These are phyloP conservation scores for Pleurotus djamor DNA, from an alignment of 768 basidiomycete species.

Conservation along the genomic window DNA sequence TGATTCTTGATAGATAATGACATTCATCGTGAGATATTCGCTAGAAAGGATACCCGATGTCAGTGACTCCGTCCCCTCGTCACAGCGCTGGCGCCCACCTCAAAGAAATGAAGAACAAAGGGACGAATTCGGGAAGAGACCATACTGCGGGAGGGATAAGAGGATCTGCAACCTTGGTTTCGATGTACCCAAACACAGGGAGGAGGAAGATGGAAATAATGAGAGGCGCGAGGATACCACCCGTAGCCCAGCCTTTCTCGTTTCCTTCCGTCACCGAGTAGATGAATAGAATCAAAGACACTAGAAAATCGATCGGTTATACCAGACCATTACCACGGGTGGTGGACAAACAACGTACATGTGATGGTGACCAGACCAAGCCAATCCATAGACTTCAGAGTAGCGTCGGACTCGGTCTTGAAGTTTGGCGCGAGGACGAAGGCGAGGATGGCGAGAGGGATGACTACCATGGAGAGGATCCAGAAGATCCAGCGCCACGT, in stretches of 20 bases:
- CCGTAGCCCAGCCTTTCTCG: constrained; percentile 41
- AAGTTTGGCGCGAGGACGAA: constrained; percentile 20
- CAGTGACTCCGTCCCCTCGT: background rate
- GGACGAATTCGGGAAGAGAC: constrained; percentile 33
- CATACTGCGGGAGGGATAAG: constrained; percentile 39
- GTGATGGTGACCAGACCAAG: constrained; percentile 18
- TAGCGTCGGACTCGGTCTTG: constrained; percentile 18
- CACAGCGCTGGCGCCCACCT: background rate
- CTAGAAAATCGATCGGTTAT: constrained; percentile 14
- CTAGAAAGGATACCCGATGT: constrained; percentile 20
- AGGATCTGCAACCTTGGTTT: constrained; percentile 13
- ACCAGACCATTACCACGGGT: background rate
- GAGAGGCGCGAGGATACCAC: constrained; percentile 39
- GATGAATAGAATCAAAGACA: constrained; percentile 29
- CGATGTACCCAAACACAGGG: constrained; percentile 30
- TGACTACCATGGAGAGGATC: constrained; percentile 34
- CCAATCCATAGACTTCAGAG: constrained; percentile 9
- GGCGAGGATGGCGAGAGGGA: constrained; percentile 25
- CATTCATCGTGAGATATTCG: constrained; percentile 36
- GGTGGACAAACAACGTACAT: constrained; percentile 19
- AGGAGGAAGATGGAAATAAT: constrained; percentile 36
- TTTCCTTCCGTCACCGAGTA: constrained; percentile 39
- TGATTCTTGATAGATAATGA: constrained; percentile 30
- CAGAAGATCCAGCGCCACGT: constrained; percentile 50
- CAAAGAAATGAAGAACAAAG: constrained; percentile 24